Evolutionary conservation across 768 basidiomycete species (phyloP).

Genomic region (Holtermannia corniformis): DNA sequence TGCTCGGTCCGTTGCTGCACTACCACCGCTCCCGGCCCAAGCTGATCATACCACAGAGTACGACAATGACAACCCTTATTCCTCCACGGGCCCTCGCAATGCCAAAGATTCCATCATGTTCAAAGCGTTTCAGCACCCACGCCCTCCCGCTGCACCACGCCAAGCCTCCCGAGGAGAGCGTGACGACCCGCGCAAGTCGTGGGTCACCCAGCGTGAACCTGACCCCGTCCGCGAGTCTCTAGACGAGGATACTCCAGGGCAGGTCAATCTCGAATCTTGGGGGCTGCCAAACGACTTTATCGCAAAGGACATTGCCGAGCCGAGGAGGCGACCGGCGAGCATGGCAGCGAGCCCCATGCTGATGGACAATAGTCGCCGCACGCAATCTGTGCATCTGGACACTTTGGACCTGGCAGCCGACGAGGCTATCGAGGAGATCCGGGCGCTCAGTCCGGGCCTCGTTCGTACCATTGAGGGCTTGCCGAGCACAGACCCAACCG

Average conservation of each 20-base stretch:
- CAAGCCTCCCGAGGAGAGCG: too few relatives aligned
- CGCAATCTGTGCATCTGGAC: conserved; percentile 6
- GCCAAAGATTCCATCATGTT: not conserved
- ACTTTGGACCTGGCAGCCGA: conserved; percentile 1
- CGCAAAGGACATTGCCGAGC: not conserved
- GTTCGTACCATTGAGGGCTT: not conserved
- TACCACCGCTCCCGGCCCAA: too few relatives aligned
- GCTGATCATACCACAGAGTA: not conserved
- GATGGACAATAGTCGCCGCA: not conserved
- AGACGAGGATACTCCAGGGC: not conserved
- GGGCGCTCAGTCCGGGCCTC: not conserved
- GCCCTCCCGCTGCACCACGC: not conserved
- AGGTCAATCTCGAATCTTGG: not conserved
- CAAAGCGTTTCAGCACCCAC: not conserved
- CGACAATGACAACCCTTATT: not conserved
- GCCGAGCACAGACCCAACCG: not conserved
- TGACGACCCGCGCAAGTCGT: not conserved
- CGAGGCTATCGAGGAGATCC: not conserved
- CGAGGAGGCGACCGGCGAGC: not conserved
- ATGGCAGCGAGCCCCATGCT: not conserved
- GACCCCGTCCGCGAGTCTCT: not conserved
- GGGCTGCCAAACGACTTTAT: not conserved
- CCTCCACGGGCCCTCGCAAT: not conserved
- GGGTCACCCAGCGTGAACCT: not conserved
- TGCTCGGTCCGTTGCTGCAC: not conserved